Conservation (phyloP, 108 stramenopile species). For the Conticribra guillardii region DNA sequence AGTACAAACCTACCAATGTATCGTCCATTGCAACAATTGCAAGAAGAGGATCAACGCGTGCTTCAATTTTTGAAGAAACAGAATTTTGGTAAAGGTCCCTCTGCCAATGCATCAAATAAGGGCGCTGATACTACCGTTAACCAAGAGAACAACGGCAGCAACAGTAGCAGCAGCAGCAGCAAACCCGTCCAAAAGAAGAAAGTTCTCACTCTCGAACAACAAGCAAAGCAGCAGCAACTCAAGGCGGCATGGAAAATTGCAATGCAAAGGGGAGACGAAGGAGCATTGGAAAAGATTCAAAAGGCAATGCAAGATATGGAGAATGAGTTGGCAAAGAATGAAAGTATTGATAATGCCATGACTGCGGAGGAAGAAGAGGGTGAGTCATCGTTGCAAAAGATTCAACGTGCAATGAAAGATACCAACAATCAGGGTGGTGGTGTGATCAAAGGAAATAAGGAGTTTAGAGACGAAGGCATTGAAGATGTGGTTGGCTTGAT, state of each 20-base stretch:
- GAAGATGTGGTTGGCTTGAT: conserved; percentile 44
- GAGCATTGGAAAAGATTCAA: conserved; percentile 43
- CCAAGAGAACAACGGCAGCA: neutral
- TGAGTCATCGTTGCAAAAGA: conserved; percentile 27
- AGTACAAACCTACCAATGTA: conserved; percentile 23
- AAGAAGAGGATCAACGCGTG: conserved; percentile 32
- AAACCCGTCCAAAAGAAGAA: conserved; percentile 10
- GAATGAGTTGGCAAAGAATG: conserved; percentile 16
- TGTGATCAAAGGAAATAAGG: neutral
- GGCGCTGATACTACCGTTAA: neutral
- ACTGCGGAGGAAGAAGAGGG: conserved; percentile 6
- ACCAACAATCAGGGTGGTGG: too few species aligned
- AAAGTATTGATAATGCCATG: neutral
- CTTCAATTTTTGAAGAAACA: conserved; percentile 10
- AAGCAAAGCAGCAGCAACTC: conserved; percentile 33
- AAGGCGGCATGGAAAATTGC: conserved; percentile 52
- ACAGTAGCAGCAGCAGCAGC: neutral
- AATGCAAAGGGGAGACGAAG: conserved; percentile 27
- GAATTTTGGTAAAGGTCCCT: conserved; percentile 8
- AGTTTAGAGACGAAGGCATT: conserved; percentile 1
- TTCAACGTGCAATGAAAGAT: conserved; percentile 37
- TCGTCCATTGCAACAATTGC: conserved; percentile 26
- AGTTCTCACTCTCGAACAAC: conserved; percentile 41
- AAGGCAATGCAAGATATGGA: conserved; percentile 49
- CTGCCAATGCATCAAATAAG: neutral